Base-by-base conservation (phyloP, 192 early-diverging fungal species). In the Thamnidium elegans region DNA sequence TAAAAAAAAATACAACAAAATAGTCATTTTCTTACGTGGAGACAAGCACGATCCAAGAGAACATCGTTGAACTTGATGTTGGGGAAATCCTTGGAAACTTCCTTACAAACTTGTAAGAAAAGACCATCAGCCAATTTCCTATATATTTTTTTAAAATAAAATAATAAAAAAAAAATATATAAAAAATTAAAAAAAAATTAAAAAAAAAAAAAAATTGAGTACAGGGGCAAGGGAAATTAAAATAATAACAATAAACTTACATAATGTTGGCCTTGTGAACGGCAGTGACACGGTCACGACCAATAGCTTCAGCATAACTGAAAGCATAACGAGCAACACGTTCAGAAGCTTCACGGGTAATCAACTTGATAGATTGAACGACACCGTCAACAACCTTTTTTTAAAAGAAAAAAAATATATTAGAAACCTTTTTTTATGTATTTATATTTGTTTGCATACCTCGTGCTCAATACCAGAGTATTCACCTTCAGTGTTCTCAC, bases 401-500 rank as follows among this genome's bases (percentile, higher is more conserved):
- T 5, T 3, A 31, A 23, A 45, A 7, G 45, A 6, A 53, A 45
- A 26, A 55, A 26, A 62, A 53, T 8, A 53, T 8, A 53, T 23
- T 54, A 26, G 52, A 26, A 19, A 48, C n/a, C 23, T 48, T 31
- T 42, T 32, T 39, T 7, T 7, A 45, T 20, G 14, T 43, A 42
- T 31, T 54, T 44, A 46, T 30, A 31, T 31, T 26, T 26, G 26
- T 26, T 26, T 26, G 26, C 26, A 44, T 55, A 54, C 63, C 73
- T 84, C 86, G 81, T 97, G 94, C 82, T 98, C 96, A 70, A 98
- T 96, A 44, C 96, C 96, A 73, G 92, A 94, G 85, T 98, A 98
- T 82, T 98, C 96, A 63, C 96, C 96, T 81, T 98, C 96, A n/a
- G 96, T 98, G 88, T 98, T 98, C 77, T 98, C 96, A 73, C 96